Conservation (phyloP, 1,139 yeast genomes). For the Hanseniaspora uvarum region DNA sequence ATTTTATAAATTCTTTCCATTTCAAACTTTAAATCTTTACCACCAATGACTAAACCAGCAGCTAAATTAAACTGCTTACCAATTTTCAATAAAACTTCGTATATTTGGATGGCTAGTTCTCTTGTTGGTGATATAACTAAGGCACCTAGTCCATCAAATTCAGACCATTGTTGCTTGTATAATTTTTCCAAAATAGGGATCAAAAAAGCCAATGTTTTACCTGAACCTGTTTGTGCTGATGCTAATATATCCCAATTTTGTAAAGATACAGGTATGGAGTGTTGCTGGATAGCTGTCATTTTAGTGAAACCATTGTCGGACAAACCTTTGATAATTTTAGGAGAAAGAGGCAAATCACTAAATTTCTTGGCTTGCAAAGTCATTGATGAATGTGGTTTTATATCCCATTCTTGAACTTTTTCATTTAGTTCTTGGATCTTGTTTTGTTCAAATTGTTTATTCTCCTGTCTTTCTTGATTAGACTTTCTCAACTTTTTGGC, state of each 20-base stretch:
- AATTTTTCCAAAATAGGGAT: conserved; percentile 73
- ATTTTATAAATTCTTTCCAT: conserved; percentile 73
- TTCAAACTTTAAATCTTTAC: conserved; percentile 83
- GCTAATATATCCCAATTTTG: conserved; percentile 79
- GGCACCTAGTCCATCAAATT: conserved; percentile 87
- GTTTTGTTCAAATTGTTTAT: conserved; percentile 38
- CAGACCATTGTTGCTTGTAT: conserved; percentile 68
- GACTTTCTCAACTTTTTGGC: conserved; percentile 36
- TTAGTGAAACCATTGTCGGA: conserved; percentile 60
- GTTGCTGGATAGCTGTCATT: conserved; percentile 77
- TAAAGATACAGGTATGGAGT: conserved; percentile 65
- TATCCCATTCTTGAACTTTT: conserved; percentile 44
- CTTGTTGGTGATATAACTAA: conserved; percentile 86
- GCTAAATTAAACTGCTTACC: conserved; percentile 74
- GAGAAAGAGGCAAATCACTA: conserved; percentile 65
- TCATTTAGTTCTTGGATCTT: conserved; percentile 39
- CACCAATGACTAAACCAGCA: conserved; percentile 95
- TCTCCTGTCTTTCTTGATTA: conserved; percentile 35
- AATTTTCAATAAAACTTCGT: conserved; percentile 75
- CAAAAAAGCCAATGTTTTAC: conserved; percentile 85
- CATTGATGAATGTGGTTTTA: conserved; percentile 25
- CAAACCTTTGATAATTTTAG: conserved; percentile 58
- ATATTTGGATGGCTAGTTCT: conserved; percentile 87
- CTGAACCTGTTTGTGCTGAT: conserved; percentile 94
- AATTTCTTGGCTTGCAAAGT: conserved; percentile 35